These are phyloP conservation scores for Candida sanyaensis DNA, from an alignment of 1,139 yeast species.

Conservation along the genomic window DNA sequence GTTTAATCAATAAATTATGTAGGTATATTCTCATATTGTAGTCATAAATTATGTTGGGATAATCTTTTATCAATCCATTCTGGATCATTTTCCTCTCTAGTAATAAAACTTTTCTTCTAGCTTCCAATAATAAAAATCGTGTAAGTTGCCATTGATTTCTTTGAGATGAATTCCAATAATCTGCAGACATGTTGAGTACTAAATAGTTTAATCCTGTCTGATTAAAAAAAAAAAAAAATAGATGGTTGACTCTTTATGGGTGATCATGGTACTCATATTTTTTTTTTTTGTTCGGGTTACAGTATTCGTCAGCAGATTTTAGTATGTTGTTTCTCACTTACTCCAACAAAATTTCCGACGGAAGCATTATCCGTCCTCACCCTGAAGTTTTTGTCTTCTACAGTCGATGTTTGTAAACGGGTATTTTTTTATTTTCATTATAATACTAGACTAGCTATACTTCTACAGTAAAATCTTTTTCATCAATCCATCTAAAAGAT, in stretches of 20 bases:
- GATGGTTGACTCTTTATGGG: too few relatives aligned
- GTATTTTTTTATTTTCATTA: too few relatives aligned
- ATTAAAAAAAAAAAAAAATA: too few relatives aligned
- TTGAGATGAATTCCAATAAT: constrained; percentile 50
- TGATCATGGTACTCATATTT: too few relatives aligned
- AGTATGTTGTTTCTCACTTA: too few relatives aligned
- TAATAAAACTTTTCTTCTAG: constrained; percentile 37
- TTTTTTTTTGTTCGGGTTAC: too few relatives aligned
- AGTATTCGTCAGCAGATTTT: too few relatives aligned
- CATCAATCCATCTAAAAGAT: not conserved
- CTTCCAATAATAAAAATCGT: constrained; percentile 39
- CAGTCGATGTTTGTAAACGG: too few relatives aligned
- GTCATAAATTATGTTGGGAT: constrained; percentile 53
- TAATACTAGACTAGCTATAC: not conserved
- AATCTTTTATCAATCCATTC: constrained; percentile 47
- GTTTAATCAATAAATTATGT: constrained; percentile 66
- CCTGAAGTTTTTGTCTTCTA: too few relatives aligned
- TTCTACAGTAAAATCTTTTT: not conserved
- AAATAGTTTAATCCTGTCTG: not conserved
- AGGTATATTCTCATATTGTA: constrained; percentile 66
- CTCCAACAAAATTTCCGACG: too few relatives aligned
- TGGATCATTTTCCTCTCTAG: constrained; percentile 49
- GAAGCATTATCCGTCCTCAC: too few relatives aligned
- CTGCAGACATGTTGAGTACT: constrained; percentile 40
- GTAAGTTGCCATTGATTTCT: constrained; percentile 46